These are phyloP conservation scores for Botrytis porri DNA, from an alignment of 2,329 filamentous ascomycete genomes.

Conservation along the genomic window DNA sequence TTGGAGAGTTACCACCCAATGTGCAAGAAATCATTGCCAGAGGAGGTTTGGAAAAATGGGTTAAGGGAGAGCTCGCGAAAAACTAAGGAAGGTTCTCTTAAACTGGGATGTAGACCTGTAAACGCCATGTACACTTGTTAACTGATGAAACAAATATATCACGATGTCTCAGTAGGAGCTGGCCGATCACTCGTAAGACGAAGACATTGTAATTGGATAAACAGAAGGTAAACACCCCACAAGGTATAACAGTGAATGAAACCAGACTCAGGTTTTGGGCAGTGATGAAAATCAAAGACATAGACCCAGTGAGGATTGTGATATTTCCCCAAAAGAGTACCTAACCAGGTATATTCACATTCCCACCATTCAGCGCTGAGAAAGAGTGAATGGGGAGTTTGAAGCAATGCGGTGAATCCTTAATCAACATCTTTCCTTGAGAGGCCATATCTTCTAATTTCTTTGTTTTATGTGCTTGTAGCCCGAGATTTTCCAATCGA, in stretches of 20 bases:
- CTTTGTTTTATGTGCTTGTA: not conserved
- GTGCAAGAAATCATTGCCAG: conserved; percentile 81
- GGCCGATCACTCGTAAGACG: not conserved
- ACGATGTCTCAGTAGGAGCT: not conserved
- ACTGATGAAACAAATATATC: not conserved
- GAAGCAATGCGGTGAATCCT: not conserved
- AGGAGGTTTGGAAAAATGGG: conserved; percentile 80
- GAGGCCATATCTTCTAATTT: accelerated
- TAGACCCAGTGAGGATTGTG: too few species aligned
- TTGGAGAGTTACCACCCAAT: conserved; percentile 79
- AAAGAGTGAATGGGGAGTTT: not conserved
- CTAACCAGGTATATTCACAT: not conserved
- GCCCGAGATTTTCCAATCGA: not conserved
- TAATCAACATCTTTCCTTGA: not conserved
- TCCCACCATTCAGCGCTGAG: not conserved
- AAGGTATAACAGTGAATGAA: not conserved
- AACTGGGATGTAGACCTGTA: not conserved
- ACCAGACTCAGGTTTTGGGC: not conserved
- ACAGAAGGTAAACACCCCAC: not conserved
- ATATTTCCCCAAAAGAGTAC: not conserved
- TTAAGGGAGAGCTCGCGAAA: conserved; percentile 41
- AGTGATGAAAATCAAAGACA: not conserved
- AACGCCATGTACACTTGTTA: not conserved
- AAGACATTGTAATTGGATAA: not conserved
- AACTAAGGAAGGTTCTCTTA: not conserved